A percentile compares a stretch with the other conserved stretches of the same genome.
phyloP scores from a whole-genome alignment of 306 rosid species.

The Purshia tridentata region DNA sequence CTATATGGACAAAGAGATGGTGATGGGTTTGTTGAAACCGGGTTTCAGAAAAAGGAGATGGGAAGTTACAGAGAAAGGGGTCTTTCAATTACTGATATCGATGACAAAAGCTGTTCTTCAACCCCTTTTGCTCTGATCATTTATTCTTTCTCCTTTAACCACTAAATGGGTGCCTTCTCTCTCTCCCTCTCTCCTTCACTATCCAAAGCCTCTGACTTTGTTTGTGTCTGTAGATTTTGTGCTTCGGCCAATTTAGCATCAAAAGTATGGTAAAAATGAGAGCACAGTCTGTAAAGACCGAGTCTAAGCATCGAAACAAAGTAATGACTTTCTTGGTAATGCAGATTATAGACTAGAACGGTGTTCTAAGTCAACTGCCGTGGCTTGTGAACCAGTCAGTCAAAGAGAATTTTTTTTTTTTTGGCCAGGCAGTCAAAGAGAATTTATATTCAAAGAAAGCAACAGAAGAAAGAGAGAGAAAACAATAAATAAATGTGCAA shows the following conservation, averaged over 20 bases:
- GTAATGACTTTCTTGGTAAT: constrained; percentile 12
- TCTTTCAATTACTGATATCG: neutral
- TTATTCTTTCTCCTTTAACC: neutral
- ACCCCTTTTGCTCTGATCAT: neutral
- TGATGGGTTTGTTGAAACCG: neutral
- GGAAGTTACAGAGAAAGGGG: neutral
- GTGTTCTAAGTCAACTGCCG: constrained; percentile 41
- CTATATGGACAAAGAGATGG: constrained; percentile 9
- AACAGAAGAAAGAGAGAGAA: neutral
- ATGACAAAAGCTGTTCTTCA: neutral
- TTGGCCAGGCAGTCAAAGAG: no score
- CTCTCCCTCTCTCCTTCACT: constrained; percentile 1
- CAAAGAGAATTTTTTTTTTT: constrained; percentile 17
- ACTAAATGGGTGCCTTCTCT: neutral
- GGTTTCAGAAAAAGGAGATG: neutral
- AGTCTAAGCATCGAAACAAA: neutral
- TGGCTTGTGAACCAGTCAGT: constrained; percentile 18
- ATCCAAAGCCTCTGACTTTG: constrained; percentile 12
- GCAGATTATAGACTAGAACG: neutral
- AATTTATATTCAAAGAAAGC: constrained; percentile 24
- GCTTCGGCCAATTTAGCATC: neutral
- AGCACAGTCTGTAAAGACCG: neutral
- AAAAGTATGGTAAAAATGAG: neutral
- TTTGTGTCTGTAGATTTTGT: neutral
- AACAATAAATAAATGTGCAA: neutral